Conservation (phyloP, 176 grass and related monocot genomes). For the Themeda triandra region DNA sequence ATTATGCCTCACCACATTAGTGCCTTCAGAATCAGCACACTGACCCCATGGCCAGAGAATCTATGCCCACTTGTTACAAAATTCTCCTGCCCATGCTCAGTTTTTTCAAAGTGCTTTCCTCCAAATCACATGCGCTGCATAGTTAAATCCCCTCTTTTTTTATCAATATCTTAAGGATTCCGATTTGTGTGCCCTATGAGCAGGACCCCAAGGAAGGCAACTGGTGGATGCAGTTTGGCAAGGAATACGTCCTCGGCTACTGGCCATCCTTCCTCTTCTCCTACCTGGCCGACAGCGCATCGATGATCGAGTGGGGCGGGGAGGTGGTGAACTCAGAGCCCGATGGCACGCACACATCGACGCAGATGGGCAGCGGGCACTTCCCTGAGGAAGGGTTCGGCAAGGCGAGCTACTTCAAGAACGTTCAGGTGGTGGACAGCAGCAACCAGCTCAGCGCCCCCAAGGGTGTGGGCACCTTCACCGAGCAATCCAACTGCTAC, state of each 20-base stretch:
- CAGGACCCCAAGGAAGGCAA: constrained; percentile 85
- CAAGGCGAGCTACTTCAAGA: constrained; percentile 80
- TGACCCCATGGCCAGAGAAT: no score
- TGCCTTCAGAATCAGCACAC: no score
- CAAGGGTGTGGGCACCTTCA: constrained; percentile 46
- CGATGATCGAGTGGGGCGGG: constrained; percentile 84
- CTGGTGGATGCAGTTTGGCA: constrained; percentile 95
- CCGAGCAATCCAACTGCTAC: constrained; percentile 73
- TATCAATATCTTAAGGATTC: no score
- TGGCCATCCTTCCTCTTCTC: constrained; percentile 79
- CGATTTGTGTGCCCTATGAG: background rate
- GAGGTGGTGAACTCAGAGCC: constrained; percentile 73
- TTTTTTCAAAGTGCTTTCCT: constrained; percentile 14
- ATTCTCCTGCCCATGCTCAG: constrained; percentile 25
- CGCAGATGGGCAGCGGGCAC: constrained; percentile 74
- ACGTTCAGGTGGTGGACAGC: constrained; percentile 69
- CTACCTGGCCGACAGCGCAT: constrained; percentile 55
- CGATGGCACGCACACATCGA: constrained; percentile 49
- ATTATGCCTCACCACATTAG: background rate
- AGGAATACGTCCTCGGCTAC: constrained; percentile 61
- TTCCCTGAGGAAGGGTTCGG: constrained; percentile 82
- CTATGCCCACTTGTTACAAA: constrained; percentile 30
- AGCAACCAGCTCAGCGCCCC: constrained; percentile 54
- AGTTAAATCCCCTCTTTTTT: background rate
- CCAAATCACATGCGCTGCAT: constrained; percentile 12